These are phyloP conservation scores for Cyclotella baltica DNA, from an alignment of 108 stramenopile species.

Conservation along the genomic window DNA sequence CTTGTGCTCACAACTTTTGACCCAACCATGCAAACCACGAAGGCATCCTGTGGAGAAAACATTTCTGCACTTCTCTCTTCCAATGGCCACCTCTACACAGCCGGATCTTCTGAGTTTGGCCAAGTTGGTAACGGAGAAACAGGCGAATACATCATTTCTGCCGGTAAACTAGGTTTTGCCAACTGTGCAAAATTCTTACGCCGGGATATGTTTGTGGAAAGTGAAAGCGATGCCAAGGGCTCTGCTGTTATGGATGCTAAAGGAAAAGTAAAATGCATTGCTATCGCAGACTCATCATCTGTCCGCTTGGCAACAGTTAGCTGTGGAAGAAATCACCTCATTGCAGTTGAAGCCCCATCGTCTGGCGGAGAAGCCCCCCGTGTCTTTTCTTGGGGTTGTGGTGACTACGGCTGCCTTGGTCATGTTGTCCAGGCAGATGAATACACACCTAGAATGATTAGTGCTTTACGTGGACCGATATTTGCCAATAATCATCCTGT, in stretches of 20 bases:
- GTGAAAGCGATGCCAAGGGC: slow-evolving; percentile 46
- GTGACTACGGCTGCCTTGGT: slow-evolving; percentile 89
- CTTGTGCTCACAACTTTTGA: no score
- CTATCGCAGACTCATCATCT: slow-evolving; percentile 40
- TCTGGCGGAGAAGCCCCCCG: slow-evolving; percentile 46
- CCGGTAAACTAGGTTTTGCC: slow-evolving; percentile 80
- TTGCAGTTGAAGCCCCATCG: slow-evolving; percentile 80
- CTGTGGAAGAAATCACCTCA: slow-evolving; percentile 84
- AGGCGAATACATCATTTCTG: slow-evolving; percentile 87
- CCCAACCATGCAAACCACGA: no score
- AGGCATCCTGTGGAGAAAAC: slow-evolving; percentile 85
- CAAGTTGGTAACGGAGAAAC: slow-evolving; percentile 91
- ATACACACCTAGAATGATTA: slow-evolving; percentile 76
- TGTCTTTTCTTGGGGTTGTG: slow-evolving; percentile 87
- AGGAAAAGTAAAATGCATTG: slow-evolving; percentile 52
- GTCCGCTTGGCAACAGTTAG: slow-evolving; percentile 69
- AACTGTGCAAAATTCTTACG: slow-evolving; percentile 71
- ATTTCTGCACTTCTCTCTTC: slow-evolving; percentile 81
- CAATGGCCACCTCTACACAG: slow-evolving; percentile 77
- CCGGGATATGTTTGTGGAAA: slow-evolving; percentile 65
- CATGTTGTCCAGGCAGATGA: slow-evolving; percentile 87
- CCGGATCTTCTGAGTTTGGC: slow-evolving; percentile 84
- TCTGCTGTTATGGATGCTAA: slow-evolving; percentile 3
- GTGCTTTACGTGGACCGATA: slow-evolving; percentile 53
- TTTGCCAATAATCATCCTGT: slow-evolving; percentile 61